These are phyloP conservation scores for Barbarea vulgaris DNA, from an alignment of 345 rosid species.

Conservation along the genomic window DNA sequence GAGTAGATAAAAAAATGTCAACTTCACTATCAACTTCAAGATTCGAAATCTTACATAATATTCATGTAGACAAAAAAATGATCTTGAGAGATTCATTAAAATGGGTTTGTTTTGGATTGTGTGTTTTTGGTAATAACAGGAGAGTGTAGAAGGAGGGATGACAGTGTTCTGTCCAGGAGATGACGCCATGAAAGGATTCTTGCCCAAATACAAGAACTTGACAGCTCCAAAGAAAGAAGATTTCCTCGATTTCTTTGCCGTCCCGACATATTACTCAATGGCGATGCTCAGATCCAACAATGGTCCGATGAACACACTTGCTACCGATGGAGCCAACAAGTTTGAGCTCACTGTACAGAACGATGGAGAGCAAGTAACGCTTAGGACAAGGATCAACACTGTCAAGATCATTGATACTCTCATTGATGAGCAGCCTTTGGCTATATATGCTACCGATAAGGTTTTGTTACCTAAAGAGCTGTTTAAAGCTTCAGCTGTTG, in stretches of 20 bases:
- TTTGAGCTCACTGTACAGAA: constrained; percentile 86
- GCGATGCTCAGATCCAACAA: constrained; percentile 83
- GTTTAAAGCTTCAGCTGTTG: constrained; percentile 66
- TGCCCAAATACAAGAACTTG: constrained; percentile 80
- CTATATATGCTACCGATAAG: constrained; percentile 65
- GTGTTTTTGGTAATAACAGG: constrained; percentile 49
- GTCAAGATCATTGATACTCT: constrained; percentile 68
- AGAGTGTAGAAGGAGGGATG: constrained; percentile 74
- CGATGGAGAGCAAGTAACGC: constrained; percentile 70
- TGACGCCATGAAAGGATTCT: constrained; percentile 78
- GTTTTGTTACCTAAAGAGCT: constrained; percentile 80
- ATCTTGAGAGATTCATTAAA: not conserved
- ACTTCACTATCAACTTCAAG: not conserved
- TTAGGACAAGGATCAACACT: constrained; percentile 70
- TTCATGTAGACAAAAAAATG: not conserved
- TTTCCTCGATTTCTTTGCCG: constrained; percentile 71
- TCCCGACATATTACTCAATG: constrained; percentile 74
- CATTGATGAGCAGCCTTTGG: constrained; percentile 81
- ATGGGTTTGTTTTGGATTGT: not conserved
- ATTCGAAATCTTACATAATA: not conserved
- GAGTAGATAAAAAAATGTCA: not conserved
- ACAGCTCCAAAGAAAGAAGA: constrained; percentile 66
- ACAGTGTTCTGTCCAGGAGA: constrained; percentile 97
- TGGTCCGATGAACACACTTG: constrained; percentile 87
- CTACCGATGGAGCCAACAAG: constrained; percentile 81